Evolutionary conservation across 2,329 filamentous ascomycete species (phyloP).

Genomic region (Venturia oleaginea): DNA sequence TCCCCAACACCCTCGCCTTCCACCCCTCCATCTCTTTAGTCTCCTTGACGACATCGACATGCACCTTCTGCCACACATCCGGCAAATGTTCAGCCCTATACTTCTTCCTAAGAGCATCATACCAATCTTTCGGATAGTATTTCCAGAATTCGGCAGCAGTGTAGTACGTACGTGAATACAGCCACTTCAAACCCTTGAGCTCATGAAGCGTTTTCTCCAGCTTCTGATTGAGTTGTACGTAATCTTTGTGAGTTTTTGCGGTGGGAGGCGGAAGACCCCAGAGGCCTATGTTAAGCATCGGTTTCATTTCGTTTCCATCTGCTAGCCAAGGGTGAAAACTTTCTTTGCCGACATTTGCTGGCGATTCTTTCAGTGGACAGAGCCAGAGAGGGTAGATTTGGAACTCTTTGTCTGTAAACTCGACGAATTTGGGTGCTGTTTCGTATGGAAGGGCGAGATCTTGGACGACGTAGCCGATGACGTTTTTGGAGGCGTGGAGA

Average conservation of each 20-base stretch:
- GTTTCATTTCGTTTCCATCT: constrained; percentile 14
- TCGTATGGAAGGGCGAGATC: constrained; percentile 40
- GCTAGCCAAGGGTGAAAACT: constrained; percentile 14
- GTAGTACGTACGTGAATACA: constrained; percentile 63
- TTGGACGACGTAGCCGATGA: constrained; percentile 55
- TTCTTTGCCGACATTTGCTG: neutral
- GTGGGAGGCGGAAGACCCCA: constrained; percentile 32
- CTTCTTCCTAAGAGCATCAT: constrained; percentile 48
- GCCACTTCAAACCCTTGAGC: constrained; percentile 57
- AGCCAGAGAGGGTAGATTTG: constrained; percentile 38
- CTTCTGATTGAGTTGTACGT: constrained; percentile 47
- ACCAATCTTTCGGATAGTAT: constrained; percentile 51
- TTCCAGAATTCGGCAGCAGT: constrained; percentile 59
- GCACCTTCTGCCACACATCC: constrained; percentile 58
- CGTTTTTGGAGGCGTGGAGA: constrained; percentile 51
- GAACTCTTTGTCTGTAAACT: constrained; percentile 13
- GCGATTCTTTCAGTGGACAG: constrained; percentile 26
- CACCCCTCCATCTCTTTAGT: constrained; percentile 8
- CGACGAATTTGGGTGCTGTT: constrained; percentile 13
- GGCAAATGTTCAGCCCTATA: constrained; percentile 53
- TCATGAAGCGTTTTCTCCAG: constrained; percentile 52
- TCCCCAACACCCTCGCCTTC: neutral
- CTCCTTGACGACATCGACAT: constrained; percentile 14
- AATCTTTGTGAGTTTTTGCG: constrained; percentile 22
- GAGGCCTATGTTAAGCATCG: constrained; percentile 52